Conservation (phyloP, 306 rosid species). For the Albizia julibrissin region DNA sequence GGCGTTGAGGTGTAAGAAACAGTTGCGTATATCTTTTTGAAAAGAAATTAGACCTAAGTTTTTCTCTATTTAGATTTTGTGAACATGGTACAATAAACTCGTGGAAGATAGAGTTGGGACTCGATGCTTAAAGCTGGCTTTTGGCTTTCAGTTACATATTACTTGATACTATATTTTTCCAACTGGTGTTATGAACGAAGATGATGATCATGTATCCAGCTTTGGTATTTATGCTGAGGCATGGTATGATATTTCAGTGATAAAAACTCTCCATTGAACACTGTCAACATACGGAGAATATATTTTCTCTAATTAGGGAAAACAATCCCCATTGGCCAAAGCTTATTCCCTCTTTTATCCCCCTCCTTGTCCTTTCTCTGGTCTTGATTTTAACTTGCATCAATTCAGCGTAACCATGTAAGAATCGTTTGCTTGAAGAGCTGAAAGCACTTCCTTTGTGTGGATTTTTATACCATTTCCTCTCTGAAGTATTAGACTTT, state of each 20-base stretch:
- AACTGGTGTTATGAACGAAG: constrained; percentile 15
- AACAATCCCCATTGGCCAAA: neutral
- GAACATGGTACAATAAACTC: neutral
- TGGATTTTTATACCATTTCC: neutral
- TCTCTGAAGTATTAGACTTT: neutral
- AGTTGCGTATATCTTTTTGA: neutral
- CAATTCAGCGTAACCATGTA: neutral
- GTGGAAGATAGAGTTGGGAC: neutral
- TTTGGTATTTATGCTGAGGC: constrained; percentile 1
- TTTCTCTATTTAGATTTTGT: neutral
- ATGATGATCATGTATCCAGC: constrained; percentile 4
- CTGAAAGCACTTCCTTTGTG: neutral
- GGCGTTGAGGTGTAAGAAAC: neutral
- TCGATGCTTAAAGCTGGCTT: neutral
- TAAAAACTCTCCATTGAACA: neutral
- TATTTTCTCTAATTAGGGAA: neutral
- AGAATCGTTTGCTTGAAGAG: constrained; percentile 4
- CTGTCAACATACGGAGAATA: neutral
- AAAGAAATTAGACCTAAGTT: neutral
- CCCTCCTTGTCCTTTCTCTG: neutral
- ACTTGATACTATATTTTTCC: neutral
- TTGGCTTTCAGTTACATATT: neutral
- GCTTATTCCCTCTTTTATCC: neutral
- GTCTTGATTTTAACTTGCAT: constrained; percentile 8
- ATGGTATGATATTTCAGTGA: neutral